Conservation (phyloP, 768 basidiomycete species). For the Amanita exitialis region DNA sequence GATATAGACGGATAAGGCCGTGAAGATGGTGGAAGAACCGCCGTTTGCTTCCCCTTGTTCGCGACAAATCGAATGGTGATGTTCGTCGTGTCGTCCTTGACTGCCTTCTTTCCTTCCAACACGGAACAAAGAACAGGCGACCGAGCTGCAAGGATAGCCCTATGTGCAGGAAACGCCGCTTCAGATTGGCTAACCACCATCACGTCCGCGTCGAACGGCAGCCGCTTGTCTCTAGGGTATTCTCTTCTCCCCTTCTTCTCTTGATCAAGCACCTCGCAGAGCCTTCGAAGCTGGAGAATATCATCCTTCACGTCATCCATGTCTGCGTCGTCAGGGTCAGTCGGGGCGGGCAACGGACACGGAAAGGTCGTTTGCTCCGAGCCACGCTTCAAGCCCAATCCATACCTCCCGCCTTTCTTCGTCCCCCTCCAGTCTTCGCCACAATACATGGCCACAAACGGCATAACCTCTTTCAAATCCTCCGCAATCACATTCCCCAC, state of each 20-base stretch:
- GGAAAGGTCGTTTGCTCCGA: neutral
- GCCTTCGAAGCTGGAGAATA: constrained; percentile 19
- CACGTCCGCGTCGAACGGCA: constrained; percentile 55
- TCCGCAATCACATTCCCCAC: constrained; percentile 47
- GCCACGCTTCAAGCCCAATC: neutral
- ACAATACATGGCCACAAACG: constrained; percentile 34
- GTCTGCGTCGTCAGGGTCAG: constrained; percentile 24
- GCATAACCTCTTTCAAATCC: constrained; percentile 58
- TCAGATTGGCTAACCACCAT: constrained; percentile 30
- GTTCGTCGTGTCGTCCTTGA: constrained; percentile 8
- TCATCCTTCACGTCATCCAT: constrained; percentile 22
- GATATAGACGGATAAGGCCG: neutral
- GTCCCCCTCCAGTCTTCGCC: neutral
- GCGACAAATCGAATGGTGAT: constrained; percentile 12
- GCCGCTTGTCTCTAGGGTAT: constrained; percentile 11
- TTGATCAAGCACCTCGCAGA: constrained; percentile 22
- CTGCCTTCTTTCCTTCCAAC: constrained; percentile 22
- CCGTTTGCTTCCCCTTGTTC: constrained; percentile 12
- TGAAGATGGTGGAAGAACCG: neutral
- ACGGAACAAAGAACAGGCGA: constrained; percentile 33
- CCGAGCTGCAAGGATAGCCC: constrained; percentile 54
- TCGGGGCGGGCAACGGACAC: constrained; percentile 14
- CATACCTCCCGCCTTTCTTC: constrained; percentile 3
- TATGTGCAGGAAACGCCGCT: constrained; percentile 50
- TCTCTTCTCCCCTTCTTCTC: constrained; percentile 18